Evolutionary conservation across 164 flowering plant species (phyloP), one percentile per base, ranked within the genome.

Genomic region (Tinospora cordifolia): DNA sequence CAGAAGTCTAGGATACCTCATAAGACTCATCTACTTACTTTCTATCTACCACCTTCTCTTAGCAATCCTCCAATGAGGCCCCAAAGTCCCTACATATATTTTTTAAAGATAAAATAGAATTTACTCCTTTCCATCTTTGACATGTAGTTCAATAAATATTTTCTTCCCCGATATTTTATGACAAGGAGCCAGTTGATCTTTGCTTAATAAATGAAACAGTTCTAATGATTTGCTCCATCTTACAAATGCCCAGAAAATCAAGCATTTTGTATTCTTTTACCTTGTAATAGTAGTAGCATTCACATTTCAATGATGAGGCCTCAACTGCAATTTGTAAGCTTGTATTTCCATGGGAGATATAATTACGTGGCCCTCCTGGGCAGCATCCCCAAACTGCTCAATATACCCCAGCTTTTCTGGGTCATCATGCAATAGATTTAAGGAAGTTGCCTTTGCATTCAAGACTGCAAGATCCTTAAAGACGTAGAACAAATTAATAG

Each of bases 271-370:
- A 36, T 38, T 34, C 44, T 54, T 30, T 30, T 19, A 2, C 7
- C 24, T 25, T 21, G 19, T 19, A 21, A 27, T 47, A 66, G 51
- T 44, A 44, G 24, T 40, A 44, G 25, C 47, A 30, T 10, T 9
- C 22, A 39, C 24, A 1, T 17, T 65, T 78, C 79, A 79, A 58
- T 83, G 70, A 7, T 76, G 86, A 13, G 88, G 90, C 70, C 80
- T 83, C 68, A 94, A 27, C 38, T 85, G 97, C 70, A 95, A 76
- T 79, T 88, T 95, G 88, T 91, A 95, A 46, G 99, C 96, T 72
- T 86, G 97, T 69, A 95, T 81, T 73, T 95, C 99, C 98, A 92
- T 95, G 21, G 99, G 98, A 49, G 94, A 80, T 47, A 92, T 83
- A 25, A 77, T 26, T 8, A 91, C 81, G 58, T 83, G 85, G 15